These are phyloP conservation scores for Cicer arietinum DNA, from an alignment of 306 rosid species.

Conservation along the genomic window DNA sequence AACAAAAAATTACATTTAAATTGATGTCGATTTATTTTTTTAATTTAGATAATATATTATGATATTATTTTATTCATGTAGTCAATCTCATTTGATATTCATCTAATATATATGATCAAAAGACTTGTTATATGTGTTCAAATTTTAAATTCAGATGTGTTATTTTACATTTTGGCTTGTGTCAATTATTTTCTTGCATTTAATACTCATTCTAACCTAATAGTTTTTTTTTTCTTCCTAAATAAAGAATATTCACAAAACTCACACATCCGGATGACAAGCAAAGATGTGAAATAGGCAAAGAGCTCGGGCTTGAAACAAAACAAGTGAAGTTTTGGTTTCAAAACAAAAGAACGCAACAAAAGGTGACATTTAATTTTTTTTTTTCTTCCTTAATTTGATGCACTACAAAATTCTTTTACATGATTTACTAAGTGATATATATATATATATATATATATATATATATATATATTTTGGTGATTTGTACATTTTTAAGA, in stretches of 20 bases:
- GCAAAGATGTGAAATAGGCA: conserved; percentile 52
- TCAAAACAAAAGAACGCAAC: conserved; percentile 75
- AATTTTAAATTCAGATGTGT: too few species aligned
- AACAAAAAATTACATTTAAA: too few species aligned
- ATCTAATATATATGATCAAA: too few species aligned
- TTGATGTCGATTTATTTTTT: too few species aligned
- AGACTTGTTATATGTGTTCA: too few species aligned
- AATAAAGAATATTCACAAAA: conserved; percentile 55
- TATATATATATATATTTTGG: too few species aligned
- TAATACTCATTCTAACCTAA: not conserved
- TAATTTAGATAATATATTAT: too few species aligned
- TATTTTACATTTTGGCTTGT: too few species aligned
- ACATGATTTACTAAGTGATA: not conserved
- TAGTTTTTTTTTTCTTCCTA: not conserved
- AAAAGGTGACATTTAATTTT: conserved; percentile 52
- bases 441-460: not conserved
- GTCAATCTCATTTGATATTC: too few species aligned
- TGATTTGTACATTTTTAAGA: too few species aligned
- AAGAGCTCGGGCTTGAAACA: conserved; percentile 61
- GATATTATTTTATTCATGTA: too few species aligned
- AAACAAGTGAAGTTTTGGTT: conserved; percentile 83
- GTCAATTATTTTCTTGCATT: not conserved
- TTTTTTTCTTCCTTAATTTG: not conserved
- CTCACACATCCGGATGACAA: conserved; percentile 60
- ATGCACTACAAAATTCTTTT: not conserved